phyloP scores from a whole-genome alignment of 768 basidiomycete genomes.

The Pleurotus eryngii region DNA sequence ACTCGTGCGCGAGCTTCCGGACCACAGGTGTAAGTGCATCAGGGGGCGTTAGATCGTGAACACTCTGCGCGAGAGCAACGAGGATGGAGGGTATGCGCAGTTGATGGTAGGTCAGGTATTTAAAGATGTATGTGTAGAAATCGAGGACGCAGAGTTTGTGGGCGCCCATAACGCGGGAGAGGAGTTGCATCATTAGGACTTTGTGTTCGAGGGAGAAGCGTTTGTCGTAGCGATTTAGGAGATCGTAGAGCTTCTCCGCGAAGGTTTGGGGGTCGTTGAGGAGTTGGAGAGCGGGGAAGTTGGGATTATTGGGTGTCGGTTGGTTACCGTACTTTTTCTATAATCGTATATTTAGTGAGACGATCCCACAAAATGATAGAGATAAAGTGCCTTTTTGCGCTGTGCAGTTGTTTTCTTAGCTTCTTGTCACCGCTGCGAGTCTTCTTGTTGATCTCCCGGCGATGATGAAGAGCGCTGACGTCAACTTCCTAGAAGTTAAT shows the following conservation, averaged over 20 bases:
- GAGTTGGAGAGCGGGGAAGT: conserved; percentile 91
- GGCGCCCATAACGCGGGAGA: conserved; percentile 87
- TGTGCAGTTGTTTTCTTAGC: conserved; percentile 67
- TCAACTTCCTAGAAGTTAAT: conserved; percentile 49
- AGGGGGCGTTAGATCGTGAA: conserved; percentile 93
- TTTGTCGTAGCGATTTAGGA: conserved; percentile 82
- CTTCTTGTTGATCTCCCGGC: conserved; percentile 92
- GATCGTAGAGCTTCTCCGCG: conserved; percentile 88
- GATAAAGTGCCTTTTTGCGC: conserved; percentile 62
- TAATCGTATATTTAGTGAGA: not conserved
- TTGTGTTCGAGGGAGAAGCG: conserved; percentile 97
- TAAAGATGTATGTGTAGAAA: conserved; percentile 95
- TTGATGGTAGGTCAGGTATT: conserved; percentile 90
- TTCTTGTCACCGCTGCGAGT: conserved; percentile 80
- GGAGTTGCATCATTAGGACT: conserved; percentile 93
- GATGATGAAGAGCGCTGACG: conserved; percentile 75
- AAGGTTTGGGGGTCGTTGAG: conserved; percentile 96
- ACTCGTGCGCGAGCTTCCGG: conserved; percentile 90
- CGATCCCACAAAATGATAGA: not conserved
- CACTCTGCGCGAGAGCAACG: conserved; percentile 89
- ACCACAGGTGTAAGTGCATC: conserved; percentile 88
- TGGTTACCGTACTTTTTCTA: conserved; percentile 34
- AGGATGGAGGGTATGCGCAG: conserved; percentile 91
- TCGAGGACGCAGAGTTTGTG: conserved; percentile 92
- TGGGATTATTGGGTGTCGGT: conserved; percentile 37